phyloP scores from a whole-genome alignment of 306 rosid genomes.

The Glycine soja region DNA sequence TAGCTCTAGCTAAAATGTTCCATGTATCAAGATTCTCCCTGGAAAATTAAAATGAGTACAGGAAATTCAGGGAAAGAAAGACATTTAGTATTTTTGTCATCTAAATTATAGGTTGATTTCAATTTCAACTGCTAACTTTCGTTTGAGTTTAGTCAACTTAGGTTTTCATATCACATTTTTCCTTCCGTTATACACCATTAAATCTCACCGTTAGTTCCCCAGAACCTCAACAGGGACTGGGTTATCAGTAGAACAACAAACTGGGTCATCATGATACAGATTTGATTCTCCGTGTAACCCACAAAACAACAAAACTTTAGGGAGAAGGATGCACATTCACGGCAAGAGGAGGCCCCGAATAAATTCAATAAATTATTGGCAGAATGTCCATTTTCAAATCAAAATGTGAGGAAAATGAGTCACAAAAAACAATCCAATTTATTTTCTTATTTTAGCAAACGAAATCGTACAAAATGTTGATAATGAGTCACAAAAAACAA shows the following conservation, averaged over 20 bases:
- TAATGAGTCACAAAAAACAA: neutral
- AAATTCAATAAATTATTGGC: neutral
- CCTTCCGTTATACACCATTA: neutral
- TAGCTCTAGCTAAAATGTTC: conserved; percentile 89
- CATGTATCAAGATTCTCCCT: conserved; percentile 96
- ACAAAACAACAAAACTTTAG: neutral
- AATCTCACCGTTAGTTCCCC: neutral
- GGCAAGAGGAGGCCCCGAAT: neutral
- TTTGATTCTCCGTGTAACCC: neutral
- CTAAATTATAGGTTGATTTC: neutral
- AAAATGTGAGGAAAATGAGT: neutral
- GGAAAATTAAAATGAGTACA: conserved; percentile 37
- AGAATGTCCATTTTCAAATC: neutral
- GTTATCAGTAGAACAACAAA: neutral
- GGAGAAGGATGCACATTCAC: neutral
- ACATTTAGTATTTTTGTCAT: neutral
- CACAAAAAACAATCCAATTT: neutral
- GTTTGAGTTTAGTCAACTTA: neutral
- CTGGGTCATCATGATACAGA: neutral
- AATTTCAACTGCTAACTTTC: neutral
- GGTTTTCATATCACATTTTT: neutral
- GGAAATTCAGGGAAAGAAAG: neutral
- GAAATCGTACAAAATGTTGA: neutral
- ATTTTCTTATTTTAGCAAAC: neutral
- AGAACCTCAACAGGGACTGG: neutral